Conservation (phyloP, 192 early-diverging fungal species). For the Dispira parvispora region DNA sequence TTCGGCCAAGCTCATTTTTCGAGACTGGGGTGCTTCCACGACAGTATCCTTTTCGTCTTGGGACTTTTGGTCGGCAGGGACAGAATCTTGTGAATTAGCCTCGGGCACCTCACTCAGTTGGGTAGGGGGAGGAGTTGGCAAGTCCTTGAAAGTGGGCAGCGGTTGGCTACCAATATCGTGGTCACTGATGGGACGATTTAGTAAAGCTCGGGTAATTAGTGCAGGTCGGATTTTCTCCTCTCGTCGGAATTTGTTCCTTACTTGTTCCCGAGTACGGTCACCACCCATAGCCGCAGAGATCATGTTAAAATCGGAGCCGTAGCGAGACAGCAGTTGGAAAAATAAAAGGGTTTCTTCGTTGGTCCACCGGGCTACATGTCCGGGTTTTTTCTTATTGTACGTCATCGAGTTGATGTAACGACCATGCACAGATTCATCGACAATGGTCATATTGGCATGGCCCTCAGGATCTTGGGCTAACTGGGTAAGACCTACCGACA, state of each 20-base stretch:
- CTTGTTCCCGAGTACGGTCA: constrained; percentile 21
- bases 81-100: no score
- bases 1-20: no score
- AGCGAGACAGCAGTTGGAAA: constrained; percentile 19
- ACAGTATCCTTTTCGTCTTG: no score
- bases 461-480: background rate
- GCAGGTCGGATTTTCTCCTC: constrained; percentile 17
- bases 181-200: background rate
- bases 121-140: no score
- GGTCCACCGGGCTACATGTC: constrained; percentile 21
- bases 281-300: constrained; percentile 18
- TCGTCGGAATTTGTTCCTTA: constrained; percentile 26
- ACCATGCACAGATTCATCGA: constrained; percentile 21
- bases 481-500: constrained; percentile 22
- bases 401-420: constrained; percentile 26
- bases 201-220: constrained; percentile 1
- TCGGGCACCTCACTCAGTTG: no score
- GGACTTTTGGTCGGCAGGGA: no score
- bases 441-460: constrained; percentile 16
- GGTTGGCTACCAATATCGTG: no score
- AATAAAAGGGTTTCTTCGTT: constrained; percentile 23
- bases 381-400: constrained; percentile 17
- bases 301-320: constrained; percentile 29
- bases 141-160: no score
- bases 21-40: no score